A percentile compares a stretch with the other conserved stretches of the same genome.
Evolutionary conservation across 208 protist genomes (phyloP).

Genomic region (Leishmania turanica): DNA sequence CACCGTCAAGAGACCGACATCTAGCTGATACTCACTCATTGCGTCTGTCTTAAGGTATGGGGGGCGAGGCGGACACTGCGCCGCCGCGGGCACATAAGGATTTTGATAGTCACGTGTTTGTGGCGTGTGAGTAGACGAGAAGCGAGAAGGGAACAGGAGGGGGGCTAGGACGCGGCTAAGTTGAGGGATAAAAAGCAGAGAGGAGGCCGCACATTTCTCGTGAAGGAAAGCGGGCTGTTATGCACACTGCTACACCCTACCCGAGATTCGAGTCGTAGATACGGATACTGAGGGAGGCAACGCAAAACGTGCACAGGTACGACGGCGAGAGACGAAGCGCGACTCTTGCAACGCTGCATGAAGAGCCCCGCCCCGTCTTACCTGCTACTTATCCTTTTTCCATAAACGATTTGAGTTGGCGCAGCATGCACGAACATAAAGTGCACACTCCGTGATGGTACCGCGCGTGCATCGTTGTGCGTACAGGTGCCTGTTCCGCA

Average conservation of each 20-base stretch:
- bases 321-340: not conserved
- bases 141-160: not conserved
- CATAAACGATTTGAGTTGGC: not conserved
- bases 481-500: not conserved
- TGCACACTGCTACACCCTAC: not conserved
- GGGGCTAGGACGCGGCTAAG: not conserved
- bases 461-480: not conserved
- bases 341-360: not conserved
- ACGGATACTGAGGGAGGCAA: not conserved
- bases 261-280: not conserved
- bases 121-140: too few relatives aligned
- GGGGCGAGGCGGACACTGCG: not conserved
- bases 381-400: not conserved
- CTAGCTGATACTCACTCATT: conserved; percentile 82
- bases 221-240: not conserved
- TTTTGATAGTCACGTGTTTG: not conserved
- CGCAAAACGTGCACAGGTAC: not conserved
- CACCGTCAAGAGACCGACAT: conserved; percentile 79
- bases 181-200: not conserved
- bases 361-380: not conserved
- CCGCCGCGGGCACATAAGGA: not conserved
- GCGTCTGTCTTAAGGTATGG: not conserved
- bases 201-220: not conserved
- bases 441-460: not conserved
- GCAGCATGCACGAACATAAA: not conserved